A percentile compares a stretch with the other conserved stretches of the same genome.
Conservation (phyloP, 164 flowering plant species). For the Tetracentron sinense region DNA sequence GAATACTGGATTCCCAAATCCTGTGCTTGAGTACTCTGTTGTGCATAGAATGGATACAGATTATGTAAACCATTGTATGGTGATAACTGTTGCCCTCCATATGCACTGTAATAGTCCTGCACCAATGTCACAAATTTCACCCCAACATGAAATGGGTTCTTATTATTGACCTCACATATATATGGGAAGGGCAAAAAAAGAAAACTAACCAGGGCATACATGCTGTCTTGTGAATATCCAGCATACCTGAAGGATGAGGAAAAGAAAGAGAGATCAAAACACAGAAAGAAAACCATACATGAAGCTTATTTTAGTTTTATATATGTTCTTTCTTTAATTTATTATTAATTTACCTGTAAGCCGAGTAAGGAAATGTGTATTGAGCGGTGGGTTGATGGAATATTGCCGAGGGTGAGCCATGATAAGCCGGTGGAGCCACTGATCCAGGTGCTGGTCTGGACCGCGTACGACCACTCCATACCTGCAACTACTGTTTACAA, state of each 20-base stretch:
- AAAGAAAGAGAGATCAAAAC: slow-evolving; percentile 5
- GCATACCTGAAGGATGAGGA: slow-evolving; percentile 33
- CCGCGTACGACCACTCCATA: slow-evolving; percentile 39
- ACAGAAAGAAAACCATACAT: neutral
- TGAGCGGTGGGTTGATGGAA: slow-evolving; percentile 42
- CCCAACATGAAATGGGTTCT: too few relatives aligned
- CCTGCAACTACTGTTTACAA: slow-evolving; percentile 23
- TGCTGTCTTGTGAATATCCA: slow-evolving; percentile 53
- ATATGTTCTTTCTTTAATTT: neutral
- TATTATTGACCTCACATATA: too few relatives aligned
- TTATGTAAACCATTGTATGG: slow-evolving; percentile 45
- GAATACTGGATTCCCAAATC: slow-evolving; percentile 48
- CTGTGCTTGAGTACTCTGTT: slow-evolving; percentile 45
- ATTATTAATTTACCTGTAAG: slow-evolving; percentile 45
- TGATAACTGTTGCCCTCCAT: slow-evolving; percentile 50
- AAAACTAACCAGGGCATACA: slow-evolving; percentile 55
- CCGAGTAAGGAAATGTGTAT: slow-evolving; percentile 49
- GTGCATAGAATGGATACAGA: slow-evolving; percentile 52
- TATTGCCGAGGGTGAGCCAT: slow-evolving; percentile 34
- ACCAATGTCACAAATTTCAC: slow-evolving; percentile 13
- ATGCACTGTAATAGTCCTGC: slow-evolving; percentile 58
- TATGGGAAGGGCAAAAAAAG: neutral
- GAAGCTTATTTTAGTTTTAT: too few relatives aligned
- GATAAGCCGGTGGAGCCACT: slow-evolving; percentile 33
- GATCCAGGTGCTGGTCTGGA: slow-evolving; percentile 40